These are phyloP conservation scores for Boletus eberwhitei DNA, from an alignment of 768 basidiomycete genomes.

Conservation along the genomic window DNA sequence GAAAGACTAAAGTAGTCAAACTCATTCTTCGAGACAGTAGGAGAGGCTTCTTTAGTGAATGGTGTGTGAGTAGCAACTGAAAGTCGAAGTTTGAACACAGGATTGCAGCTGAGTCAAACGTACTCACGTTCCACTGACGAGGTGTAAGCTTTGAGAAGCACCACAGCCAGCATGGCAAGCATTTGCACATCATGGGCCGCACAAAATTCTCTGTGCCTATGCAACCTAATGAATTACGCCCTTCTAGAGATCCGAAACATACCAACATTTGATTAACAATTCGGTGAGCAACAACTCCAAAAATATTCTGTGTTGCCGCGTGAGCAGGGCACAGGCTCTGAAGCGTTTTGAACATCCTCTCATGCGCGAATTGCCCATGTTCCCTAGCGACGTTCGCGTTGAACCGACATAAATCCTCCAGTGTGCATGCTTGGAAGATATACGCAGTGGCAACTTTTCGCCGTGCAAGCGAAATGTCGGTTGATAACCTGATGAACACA, in stretches of 20 bases:
- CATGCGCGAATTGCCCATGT: slow-evolving; percentile 65
- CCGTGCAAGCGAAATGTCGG: slow-evolving; percentile 46
- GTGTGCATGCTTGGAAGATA: slow-evolving; percentile 42
- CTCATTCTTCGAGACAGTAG: slow-evolving; percentile 26
- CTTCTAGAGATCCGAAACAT: not conserved
- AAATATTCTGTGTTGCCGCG: slow-evolving; percentile 23
- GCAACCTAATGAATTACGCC: not conserved
- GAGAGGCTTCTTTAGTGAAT: slow-evolving; percentile 16
- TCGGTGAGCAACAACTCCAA: slow-evolving; percentile 29
- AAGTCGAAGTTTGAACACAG: not conserved
- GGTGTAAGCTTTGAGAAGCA: slow-evolving; percentile 53
- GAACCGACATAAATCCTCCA: slow-evolving; percentile 49
- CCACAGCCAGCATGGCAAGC: slow-evolving; percentile 70
- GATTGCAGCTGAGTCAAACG: not conserved
- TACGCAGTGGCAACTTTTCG: slow-evolving; percentile 62
- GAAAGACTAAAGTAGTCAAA: slow-evolving; percentile 59
- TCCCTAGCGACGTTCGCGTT: slow-evolving; percentile 61
- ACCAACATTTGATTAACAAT: slow-evolving; percentile 51
- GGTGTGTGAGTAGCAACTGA: slow-evolving; percentile 10
- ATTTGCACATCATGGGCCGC: slow-evolving; percentile 69
- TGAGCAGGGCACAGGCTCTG: slow-evolving; percentile 42
- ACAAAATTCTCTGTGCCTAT: slow-evolving; percentile 43
- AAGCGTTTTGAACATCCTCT: slow-evolving; percentile 61
- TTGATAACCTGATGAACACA: slow-evolving; percentile 54
- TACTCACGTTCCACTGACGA: slow-evolving; percentile 15